phyloP scores from a whole-genome alignment of 2,329 filamentous ascomycete genomes.

The Ciborinia camelliae region DNA sequence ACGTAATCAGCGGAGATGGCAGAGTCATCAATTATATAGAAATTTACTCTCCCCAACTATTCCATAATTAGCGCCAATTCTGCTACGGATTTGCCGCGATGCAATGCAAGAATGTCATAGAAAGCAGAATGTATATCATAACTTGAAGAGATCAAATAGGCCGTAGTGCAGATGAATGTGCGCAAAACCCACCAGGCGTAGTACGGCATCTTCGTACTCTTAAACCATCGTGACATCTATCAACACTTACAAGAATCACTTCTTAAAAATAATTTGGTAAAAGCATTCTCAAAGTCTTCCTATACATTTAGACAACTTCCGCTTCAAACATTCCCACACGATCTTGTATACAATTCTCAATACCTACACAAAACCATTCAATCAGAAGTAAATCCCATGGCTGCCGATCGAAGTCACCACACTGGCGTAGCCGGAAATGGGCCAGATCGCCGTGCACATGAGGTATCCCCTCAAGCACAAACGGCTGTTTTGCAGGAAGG shows the following conservation, averaged over 20 bases:
- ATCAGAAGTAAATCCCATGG: too few species aligned
- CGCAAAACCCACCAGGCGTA: accelerated
- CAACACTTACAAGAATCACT: not conserved
- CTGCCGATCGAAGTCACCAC: too few species aligned
- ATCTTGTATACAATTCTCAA: not conserved
- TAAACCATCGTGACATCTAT: not conserved
- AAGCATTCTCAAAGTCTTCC: too few species aligned
- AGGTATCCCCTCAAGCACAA: too few species aligned
- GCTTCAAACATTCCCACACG: not conserved
- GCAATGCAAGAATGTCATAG: not conserved
- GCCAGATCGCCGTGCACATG: too few species aligned
- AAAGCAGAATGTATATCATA: not conserved
- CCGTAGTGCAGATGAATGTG: not conserved
- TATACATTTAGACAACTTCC: too few species aligned
- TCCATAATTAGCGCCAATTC: not conserved
- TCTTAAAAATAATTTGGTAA: not conserved
- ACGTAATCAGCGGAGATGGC: not conserved
- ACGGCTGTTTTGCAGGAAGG: too few species aligned
- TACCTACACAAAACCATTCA: not conserved
- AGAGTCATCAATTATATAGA: not conserved
- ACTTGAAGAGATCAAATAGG: not conserved
- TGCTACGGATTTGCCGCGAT: not conserved
- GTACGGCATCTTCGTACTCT: not conserved
- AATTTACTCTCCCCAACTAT: not conserved
- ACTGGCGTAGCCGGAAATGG: too few species aligned